phyloP scores from a whole-genome alignment of 1,284 basidiomycete species.

The Chondrostereum purpureum region DNA sequence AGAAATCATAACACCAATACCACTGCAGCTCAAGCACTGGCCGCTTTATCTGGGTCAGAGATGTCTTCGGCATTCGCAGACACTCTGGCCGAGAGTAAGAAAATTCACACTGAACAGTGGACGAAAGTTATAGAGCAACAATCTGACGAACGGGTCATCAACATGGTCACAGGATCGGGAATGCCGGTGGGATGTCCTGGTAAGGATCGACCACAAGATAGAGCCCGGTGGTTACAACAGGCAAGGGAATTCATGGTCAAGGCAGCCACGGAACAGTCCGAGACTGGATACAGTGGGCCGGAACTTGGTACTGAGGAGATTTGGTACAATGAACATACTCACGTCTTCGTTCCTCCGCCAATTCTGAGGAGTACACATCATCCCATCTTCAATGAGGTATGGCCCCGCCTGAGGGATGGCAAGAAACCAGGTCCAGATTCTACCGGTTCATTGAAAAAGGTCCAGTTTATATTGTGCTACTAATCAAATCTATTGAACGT shows the following conservation, averaged over 20 bases:
- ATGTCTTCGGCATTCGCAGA: not conserved
- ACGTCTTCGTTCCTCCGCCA: not conserved
- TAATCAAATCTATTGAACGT: conserved; percentile 11
- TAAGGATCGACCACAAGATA: not conserved
- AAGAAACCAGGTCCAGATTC: not conserved
- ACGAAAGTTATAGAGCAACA: not conserved
- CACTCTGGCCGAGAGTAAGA: not conserved
- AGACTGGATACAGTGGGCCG: not conserved
- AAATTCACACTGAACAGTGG: too few relatives aligned
- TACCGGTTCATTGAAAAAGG: not conserved
- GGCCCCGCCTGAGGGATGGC: not conserved
- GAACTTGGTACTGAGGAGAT: not conserved
- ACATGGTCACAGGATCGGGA: not conserved
- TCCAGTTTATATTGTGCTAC: too few relatives aligned
- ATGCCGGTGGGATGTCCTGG: not conserved
- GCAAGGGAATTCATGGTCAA: not conserved
- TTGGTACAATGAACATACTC: not conserved
- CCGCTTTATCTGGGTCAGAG: not conserved
- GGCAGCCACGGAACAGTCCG: not conserved
- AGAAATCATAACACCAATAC: not conserved
- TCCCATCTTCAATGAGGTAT: not conserved
- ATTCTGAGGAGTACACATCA: not conserved
- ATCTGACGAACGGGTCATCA: not conserved
- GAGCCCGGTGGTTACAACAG: not conserved
- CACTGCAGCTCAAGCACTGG: not conserved